Base-by-base conservation (phyloP, 768 basidiomycete genomes). In the Collybia mongolica region DNA sequence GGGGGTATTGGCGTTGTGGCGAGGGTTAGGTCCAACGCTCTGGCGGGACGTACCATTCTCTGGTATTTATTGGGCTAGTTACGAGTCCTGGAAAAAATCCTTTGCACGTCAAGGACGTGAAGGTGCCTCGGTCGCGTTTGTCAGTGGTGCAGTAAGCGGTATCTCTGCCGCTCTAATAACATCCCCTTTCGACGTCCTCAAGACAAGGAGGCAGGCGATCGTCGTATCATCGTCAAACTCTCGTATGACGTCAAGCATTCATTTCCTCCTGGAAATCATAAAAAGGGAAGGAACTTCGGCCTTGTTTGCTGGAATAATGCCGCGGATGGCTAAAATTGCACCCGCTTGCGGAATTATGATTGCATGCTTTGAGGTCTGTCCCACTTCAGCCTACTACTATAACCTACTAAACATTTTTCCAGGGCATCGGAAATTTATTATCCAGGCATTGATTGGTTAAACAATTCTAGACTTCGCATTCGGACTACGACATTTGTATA, bases 341-440 rank as follows among this genome's bases (percentile, higher is more conserved):
- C 97, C 97, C 35, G 97, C 96, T 37, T 99, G 97, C 68, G 96
- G 96, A 19, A 88, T 99, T 57, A 98, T 98, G 96, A 97, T 98
- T 65, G 84, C 90, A 49, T 94, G 88, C 66, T 98, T 88, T 64
- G 95, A 98, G 83, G 94, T 84, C 57, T 24, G 79, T 69, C 18
- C 9, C 32, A 14, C 1, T 39, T 19, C 17, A 35, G 46, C 29
- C n/a, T 45, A 50, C 22, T 32, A 20, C n/a, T 49, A 11, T 50
- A 29, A 22, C 19, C 36, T 40, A 41, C 50, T 67, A 29, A 67
- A 19, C 9, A 28, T 14, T 7, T 19, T 24, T 23, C 22, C 48
- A 88, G 86, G 84, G 86, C 41, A 71, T 88, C 48, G 86, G 84
- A 44, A 74, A 67, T 53, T 63, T 77, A 37, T 65, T 88, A 55